These are phyloP conservation scores for Cardamine occulta DNA, from an alignment of 345 rosid species.

Conservation along the genomic window DNA sequence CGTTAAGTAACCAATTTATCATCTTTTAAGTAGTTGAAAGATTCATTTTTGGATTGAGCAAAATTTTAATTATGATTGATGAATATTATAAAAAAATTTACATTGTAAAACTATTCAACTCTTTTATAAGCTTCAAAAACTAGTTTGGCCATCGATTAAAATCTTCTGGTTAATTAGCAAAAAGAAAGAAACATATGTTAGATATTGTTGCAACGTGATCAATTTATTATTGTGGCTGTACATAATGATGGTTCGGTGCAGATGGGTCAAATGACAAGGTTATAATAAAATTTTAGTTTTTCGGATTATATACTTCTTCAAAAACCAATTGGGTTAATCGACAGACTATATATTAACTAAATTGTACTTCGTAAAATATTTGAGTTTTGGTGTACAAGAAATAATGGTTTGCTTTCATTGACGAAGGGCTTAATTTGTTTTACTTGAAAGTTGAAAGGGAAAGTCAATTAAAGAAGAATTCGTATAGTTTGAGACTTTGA, in stretches of 20 bases:
- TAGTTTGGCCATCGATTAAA: not conserved
- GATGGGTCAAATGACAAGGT: too few species aligned
- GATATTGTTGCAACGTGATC: too few species aligned
- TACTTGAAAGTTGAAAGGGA: not conserved
- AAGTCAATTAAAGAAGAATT: not conserved
- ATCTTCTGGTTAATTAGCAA: not conserved
- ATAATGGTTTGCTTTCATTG: not conserved
- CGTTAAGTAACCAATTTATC: not conserved
- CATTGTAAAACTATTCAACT: not conserved
- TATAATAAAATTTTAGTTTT: too few species aligned
- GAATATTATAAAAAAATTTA: too few species aligned
- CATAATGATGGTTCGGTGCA: too few species aligned
- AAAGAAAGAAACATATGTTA: not conserved
- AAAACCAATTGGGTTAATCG: too few species aligned
- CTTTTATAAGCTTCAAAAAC: not conserved
- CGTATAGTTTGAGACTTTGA: not conserved
- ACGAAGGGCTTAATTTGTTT: not conserved
- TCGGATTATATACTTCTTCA: too few species aligned
- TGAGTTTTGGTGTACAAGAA: not conserved
- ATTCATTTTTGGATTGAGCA: not conserved
- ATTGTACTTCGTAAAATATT: not conserved
- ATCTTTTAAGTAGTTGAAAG: not conserved
- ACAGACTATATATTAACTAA: too few species aligned
- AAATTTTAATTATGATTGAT: too few species aligned
- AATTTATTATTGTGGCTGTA: too few species aligned